Base-by-base conservation (phyloP, 805 yeast species). In the Pichia phayaonensis region DNA sequence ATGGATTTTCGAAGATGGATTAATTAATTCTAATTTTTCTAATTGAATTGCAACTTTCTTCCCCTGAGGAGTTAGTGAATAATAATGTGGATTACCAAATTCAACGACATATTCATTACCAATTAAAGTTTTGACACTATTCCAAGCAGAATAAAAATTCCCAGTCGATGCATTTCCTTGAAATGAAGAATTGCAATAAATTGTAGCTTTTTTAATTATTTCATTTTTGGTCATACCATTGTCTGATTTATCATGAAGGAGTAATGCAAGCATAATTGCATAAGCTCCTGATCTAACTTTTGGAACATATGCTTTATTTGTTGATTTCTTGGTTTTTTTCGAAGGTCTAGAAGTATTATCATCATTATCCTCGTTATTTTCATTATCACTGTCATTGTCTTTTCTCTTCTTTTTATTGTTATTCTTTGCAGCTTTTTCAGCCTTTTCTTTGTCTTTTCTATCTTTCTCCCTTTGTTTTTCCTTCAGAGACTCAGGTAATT, bases 251-350 rank as follows among this genome's bases (percentile, higher is more conserved):
- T 83, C 89, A 26, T 61, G 63, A 43, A 77, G 71, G 46, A 72
- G 67, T 3, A 90, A 66, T 0, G 83, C 82, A 20, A 88, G 54
- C 20, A 90, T 59, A 10, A 90, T 84, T 0, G 94, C 96, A 68
- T 86, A 90, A 0, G 86, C 95, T 1, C 97, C 97, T 0, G 94
- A 80, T 36, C 90, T 68, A 53, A 80, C 79, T 45, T 72, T 74
- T 0, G 97, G 97, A 0, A 89, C 74, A 63, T 86, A 89, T 38
- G 66, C 71, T 42, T 60, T 61, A 51, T 60, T 60, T 41, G 54
- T 54, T 29, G 42, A 44, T 22, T 42, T 53, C 43, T 42, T 48
- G 40, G 34, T 34, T 40, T 31, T 22, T 42, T 40, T 34, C 42
- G 24, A 22, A 21, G 27, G 8, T 44, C 45, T 40, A 21, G 31